Percentiles rank a stretch among this genome's conserved stretches.
Conservation (phyloP, 2,329 filamentous ascomycete genomes). For the Neonectria neomacrospora region DNA sequence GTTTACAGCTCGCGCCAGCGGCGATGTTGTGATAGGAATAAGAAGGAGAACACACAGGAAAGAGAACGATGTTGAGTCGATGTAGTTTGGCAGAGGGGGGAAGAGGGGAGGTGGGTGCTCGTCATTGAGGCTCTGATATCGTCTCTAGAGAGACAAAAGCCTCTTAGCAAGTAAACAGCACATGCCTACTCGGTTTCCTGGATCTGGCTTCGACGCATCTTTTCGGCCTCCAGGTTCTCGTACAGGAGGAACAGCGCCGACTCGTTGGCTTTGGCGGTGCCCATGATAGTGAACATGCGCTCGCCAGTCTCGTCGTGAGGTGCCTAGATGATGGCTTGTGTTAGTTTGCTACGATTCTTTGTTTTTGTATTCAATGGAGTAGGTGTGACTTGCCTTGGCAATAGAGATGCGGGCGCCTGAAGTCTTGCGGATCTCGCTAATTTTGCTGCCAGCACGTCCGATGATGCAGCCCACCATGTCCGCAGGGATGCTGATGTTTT, state of each 20-base stretch:
- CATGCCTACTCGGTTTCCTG: conserved; percentile 61
- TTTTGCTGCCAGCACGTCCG: conserved; percentile 93
- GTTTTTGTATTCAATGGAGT: neutral
- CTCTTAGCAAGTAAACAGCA: conserved; percentile 47
- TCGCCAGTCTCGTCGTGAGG: conserved; percentile 97
- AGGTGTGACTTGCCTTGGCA: conserved; percentile 73
- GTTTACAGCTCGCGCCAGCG: conserved; percentile 24
- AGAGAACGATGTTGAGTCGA: conserved; percentile 40
- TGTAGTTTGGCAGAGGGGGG: conserved; percentile 31
- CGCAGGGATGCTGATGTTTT: conserved; percentile 99
- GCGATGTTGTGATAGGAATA: conserved; percentile 36
- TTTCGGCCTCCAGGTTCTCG: conserved; percentile 98
- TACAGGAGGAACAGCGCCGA: conserved; percentile 96
- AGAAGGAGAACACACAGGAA: conserved; percentile 42
- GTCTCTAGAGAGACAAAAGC: conserved; percentile 63
- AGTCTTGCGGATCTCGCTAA: conserved; percentile 97
- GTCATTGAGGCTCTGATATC: conserved; percentile 58
- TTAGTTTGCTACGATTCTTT: conserved; percentile 1
- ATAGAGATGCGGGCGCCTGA: conserved; percentile 98
- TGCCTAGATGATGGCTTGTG: conserved; percentile 60
- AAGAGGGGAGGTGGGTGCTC: conserved; percentile 44
- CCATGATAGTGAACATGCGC: conserved; percentile 99
- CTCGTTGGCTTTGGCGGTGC: conserved; percentile 92
- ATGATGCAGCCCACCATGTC: conserved; percentile 99
- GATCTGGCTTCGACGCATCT: conserved; percentile 94